Evolutionary conservation across 257 asterid species (phyloP).

Genomic region (Euphrasia confusa): DNA sequence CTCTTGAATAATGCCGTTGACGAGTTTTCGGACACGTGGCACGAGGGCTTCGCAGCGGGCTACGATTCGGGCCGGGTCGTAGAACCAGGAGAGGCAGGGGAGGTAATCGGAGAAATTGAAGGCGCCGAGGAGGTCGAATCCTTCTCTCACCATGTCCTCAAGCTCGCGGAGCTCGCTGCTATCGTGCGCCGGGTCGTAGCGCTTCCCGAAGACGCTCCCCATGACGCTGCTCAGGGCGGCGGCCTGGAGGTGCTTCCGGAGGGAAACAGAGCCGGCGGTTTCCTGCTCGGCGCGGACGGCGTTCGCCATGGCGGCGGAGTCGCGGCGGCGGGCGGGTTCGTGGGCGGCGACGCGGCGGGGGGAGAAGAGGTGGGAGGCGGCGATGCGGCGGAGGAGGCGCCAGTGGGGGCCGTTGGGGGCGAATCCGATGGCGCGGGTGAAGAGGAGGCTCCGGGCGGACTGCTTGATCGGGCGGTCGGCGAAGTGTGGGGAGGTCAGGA

Average conservation of each 20-base stretch:
- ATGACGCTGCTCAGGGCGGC: conserved; percentile 52
- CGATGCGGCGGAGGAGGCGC: conserved; percentile 62
- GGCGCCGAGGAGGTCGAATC: conserved; percentile 54
- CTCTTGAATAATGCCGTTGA: conserved; percentile 35
- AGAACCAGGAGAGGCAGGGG: conserved; percentile 43
- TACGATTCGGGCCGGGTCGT: conserved; percentile 40
- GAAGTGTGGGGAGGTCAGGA: conserved; percentile 41
- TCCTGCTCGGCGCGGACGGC: conserved; percentile 26
- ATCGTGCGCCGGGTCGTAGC: conserved; percentile 27
- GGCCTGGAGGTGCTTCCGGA: conserved; percentile 38
- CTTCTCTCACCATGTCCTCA: conserved; percentile 48
- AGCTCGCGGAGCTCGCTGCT: conserved; percentile 35
- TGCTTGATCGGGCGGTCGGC: conserved; percentile 68
- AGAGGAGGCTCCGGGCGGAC: conserved; percentile 55
- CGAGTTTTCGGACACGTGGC: conserved; percentile 49
- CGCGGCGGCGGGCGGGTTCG: conserved; percentile 28
- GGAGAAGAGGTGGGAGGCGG: conserved; percentile 56
- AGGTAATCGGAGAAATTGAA: conserved; percentile 64
- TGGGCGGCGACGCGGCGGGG: conserved; percentile 48
- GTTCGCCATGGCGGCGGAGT: conserved; percentile 28
- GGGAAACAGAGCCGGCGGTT: conserved; percentile 14
- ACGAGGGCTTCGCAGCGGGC: conserved; percentile 41
- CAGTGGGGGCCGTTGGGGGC: conserved; percentile 69
- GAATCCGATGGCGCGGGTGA: conserved; percentile 67
- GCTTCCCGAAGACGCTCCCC: conserved; percentile 57